Evolutionary conservation across 2,329 filamentous ascomycete species (phyloP).

Genomic region (Colletotrichum australisinense): DNA sequence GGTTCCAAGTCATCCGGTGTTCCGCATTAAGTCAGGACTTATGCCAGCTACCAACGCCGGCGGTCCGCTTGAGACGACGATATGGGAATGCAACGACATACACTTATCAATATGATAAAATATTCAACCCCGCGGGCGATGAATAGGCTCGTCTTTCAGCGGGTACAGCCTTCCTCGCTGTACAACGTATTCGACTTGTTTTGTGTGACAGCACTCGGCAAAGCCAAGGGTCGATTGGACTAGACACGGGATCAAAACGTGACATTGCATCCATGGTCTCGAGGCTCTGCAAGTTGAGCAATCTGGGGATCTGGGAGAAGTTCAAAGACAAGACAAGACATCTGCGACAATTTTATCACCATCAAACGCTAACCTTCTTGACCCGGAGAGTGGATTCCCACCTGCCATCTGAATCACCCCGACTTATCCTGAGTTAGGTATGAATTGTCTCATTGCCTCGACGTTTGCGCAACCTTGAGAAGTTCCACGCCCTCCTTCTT

Average conservation of each 20-base stretch:
- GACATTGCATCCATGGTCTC: background rate
- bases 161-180: background rate
- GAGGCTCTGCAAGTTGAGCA: background rate
- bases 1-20: background rate
- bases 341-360: background rate
- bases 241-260: background rate
- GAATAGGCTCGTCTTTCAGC: background rate
- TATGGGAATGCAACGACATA: background rate
- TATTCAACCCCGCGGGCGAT: background rate
- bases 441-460: background rate
- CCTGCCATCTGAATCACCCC: background rate
- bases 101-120: slow-evolving; percentile 8
- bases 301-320: background rate
- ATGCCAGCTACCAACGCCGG: background rate
- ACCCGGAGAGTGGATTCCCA: background rate
- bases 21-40: background rate
- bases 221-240: background rate
- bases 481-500: background rate
- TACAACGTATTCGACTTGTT: background rate
- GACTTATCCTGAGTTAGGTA: background rate
- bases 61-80: background rate
- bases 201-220: background rate
- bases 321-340: background rate
- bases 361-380: background rate
- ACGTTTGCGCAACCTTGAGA: background rate